Percentiles rank a stretch among this genome's conserved stretches.
Conservation (phyloP, 1,284 basidiomycete genomes). For the Pseudozyma thailandica region DNA sequence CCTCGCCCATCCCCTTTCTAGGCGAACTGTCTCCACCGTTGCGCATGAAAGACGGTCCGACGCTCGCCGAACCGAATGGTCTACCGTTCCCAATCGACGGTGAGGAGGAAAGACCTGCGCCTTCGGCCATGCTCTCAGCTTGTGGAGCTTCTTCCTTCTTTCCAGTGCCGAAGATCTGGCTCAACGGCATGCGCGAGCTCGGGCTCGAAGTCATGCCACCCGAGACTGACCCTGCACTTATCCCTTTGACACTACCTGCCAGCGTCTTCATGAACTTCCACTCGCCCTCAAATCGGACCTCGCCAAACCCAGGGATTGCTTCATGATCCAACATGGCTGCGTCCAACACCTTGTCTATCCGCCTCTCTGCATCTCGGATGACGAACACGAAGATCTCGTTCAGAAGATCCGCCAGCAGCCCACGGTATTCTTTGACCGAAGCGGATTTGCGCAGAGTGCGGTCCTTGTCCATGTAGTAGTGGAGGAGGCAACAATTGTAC, state of each 20-base stretch:
- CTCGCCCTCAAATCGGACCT: conserved; percentile 92
- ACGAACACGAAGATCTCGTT: conserved; percentile 95
- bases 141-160: conserved; percentile 10
- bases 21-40: conserved; percentile 20
- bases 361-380: conserved; percentile 88
- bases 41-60: conserved; percentile 18
- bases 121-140: background rate
- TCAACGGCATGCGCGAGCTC: conserved; percentile 46
- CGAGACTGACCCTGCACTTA: conserved; percentile 25
- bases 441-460: conserved; percentile 33
- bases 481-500: conserved; percentile 86
- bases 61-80: conserved; percentile 24
- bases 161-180: conserved; percentile 49
- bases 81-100: conserved; percentile 38
- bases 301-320: conserved; percentile 79
- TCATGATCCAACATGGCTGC: conserved; percentile 84
- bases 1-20: conserved; percentile 21
- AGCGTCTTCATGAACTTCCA: conserved; percentile 73
- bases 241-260: conserved; percentile 57
- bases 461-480: conserved; percentile 82
- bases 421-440: conserved; percentile 44
- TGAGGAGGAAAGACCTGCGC: conserved; percentile 10
- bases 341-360: conserved; percentile 87
- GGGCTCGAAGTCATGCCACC: conserved; percentile 32
- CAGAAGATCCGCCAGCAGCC: conserved; percentile 72